Evolutionary conservation across 2,329 filamentous ascomycete genomes (phyloP).

Genomic region (Scedosporium dehoogii): DNA sequence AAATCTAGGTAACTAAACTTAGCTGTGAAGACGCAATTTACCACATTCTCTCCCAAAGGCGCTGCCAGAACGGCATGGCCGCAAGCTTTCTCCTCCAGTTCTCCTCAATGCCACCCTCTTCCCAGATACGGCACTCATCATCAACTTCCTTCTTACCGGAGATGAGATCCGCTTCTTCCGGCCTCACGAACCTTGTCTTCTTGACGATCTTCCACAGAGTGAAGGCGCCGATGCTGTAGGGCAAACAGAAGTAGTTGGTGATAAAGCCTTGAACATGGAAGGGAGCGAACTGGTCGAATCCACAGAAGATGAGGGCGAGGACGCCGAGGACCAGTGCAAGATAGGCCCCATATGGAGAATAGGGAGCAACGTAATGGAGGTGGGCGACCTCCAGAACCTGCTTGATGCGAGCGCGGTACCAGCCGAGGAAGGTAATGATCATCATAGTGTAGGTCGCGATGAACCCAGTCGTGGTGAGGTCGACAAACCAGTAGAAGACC

Average conservation of each 20-base stretch:
- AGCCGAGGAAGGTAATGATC: conserved; percentile 33
- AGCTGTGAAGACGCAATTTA: conserved; percentile 10
- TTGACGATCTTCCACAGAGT: conserved; percentile 47
- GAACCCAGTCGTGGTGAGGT: conserved; percentile 45
- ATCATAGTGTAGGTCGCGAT: conserved; percentile 54
- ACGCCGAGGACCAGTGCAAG: conserved; percentile 24
- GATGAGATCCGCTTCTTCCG: conserved; percentile 50
- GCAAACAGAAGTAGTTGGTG: conserved; percentile 42
- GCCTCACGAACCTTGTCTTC: conserved; percentile 26
- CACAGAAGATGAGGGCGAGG: conserved; percentile 43
- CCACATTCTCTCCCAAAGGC: conserved; percentile 30
- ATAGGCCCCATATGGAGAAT: conserved; percentile 23
- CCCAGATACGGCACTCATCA: conserved; percentile 35
- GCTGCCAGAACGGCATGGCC: conserved; percentile 23
- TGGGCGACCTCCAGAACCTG: conserved; percentile 37
- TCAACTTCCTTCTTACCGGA: conserved; percentile 58
- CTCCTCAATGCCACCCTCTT: conserved; percentile 35
- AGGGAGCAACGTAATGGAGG: no score
- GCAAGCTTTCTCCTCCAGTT: conserved; percentile 27
- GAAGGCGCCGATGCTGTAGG: conserved; percentile 46
- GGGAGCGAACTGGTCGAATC: conserved; percentile 44
- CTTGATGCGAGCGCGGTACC: conserved; percentile 41
- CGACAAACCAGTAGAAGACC: conserved; percentile 44
- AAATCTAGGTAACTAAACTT: no score
- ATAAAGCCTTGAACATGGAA: conserved; percentile 29